These are phyloP conservation scores for Penicillium vulpinum DNA, from an alignment of 2,329 filamentous ascomycete genomes.

Conservation along the genomic window DNA sequence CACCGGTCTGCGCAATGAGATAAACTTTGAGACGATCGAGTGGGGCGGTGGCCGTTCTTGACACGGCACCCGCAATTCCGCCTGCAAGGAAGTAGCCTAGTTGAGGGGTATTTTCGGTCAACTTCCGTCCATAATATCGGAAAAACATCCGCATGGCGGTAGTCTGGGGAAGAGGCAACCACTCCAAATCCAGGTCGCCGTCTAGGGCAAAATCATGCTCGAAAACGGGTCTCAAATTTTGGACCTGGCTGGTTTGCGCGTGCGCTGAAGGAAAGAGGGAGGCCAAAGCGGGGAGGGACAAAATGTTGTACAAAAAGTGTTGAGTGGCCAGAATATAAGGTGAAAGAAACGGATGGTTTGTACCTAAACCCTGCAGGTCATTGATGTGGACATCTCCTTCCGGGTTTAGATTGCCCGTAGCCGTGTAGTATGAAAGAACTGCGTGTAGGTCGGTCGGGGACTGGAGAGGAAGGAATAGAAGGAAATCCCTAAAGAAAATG, in stretches of 20 bases:
- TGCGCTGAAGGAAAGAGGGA: slow-evolving; percentile 34
- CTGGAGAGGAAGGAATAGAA: slow-evolving; percentile 78
- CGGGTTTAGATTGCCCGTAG: slow-evolving; percentile 82
- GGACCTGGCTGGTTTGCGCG: slow-evolving; percentile 32
- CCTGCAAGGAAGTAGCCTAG: slow-evolving; percentile 92
- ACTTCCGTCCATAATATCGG: slow-evolving; percentile 47
- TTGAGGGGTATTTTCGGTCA: slow-evolving; percentile 49
- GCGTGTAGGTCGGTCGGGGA: slow-evolving; percentile 66
- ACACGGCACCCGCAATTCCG: slow-evolving; percentile 90
- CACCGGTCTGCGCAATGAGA: slow-evolving; percentile 83
- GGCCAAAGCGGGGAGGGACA: slow-evolving; percentile 36
- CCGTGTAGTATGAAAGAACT: slow-evolving; percentile 87
- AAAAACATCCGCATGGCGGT: slow-evolving; percentile 47
- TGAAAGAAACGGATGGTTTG: slow-evolving; percentile 44
- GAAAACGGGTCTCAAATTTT: slow-evolving; percentile 27
- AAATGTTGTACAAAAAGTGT: slow-evolving; percentile 38
- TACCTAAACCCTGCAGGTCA: slow-evolving; percentile 95
- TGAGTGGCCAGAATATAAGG: slow-evolving; percentile 35
- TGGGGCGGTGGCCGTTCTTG: slow-evolving; percentile 90
- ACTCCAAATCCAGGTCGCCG: slow-evolving; percentile 43
- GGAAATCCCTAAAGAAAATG: slow-evolving; percentile 68
- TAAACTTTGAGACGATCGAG: slow-evolving; percentile 97
- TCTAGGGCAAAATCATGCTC: slow-evolving; percentile 35
- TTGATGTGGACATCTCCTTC: slow-evolving; percentile 95
- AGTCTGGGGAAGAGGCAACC: slow-evolving; percentile 42